These are phyloP conservation scores for Rhododendron vialii DNA, from an alignment of 148 eudicot species.

Conservation along the genomic window DNA sequence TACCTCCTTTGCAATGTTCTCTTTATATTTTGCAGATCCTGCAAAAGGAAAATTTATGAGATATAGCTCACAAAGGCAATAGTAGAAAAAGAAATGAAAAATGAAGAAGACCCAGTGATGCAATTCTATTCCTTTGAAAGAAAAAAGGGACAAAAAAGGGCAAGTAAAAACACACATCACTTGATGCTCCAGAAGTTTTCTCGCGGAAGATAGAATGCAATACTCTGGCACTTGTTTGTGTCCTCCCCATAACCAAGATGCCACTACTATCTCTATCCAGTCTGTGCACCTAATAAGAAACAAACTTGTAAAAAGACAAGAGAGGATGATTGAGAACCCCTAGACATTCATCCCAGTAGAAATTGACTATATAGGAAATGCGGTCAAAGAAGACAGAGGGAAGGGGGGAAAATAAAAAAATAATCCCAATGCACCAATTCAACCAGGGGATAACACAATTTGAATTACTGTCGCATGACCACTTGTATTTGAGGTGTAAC, in stretches of 20 bases:
- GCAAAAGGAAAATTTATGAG: background rate
- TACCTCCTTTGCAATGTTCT: slow-evolving; percentile 68
- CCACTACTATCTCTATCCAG: slow-evolving; percentile 98
- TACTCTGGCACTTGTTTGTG: slow-evolving; percentile 67
- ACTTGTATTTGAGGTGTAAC: background rate
- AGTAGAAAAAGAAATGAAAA: background rate
- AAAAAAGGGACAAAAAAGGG: background rate
- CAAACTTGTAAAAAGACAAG: slow-evolving; percentile 12
- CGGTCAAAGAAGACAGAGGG: background rate
- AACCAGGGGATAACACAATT: background rate
- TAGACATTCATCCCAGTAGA: background rate
- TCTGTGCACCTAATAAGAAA: slow-evolving; percentile 77
- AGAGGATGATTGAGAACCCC: background rate
- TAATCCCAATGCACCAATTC: background rate
- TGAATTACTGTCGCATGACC: background rate
- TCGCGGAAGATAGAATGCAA: slow-evolving; percentile 94
- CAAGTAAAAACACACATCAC: slow-evolving; percentile 44
- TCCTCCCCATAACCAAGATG: slow-evolving; percentile 93
- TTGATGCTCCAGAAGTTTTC: slow-evolving; percentile 65
- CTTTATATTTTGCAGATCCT: slow-evolving; percentile 40
- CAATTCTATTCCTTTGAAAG: background rate
- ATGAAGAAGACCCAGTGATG: background rate
- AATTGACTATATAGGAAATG: background rate
- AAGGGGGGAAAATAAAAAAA: background rate
- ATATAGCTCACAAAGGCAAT: background rate